phyloP scores from a whole-genome alignment of 1,284 basidiomycete species.

The Sporisorium exsertum region DNA sequence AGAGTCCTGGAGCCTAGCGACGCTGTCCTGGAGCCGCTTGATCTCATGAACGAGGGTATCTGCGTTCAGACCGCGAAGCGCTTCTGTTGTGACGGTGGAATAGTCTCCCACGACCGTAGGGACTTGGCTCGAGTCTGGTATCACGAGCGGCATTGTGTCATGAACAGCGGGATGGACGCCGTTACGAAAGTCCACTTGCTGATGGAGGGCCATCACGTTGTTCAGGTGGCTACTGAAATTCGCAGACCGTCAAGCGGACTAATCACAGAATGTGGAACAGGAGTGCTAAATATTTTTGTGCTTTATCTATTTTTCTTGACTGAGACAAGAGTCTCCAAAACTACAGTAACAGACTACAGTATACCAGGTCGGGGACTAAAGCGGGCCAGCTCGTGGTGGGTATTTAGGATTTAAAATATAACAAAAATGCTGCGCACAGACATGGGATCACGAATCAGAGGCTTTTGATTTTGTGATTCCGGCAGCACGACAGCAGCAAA shows the following conservation, averaged over 20 bases:
- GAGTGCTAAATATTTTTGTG: no score
- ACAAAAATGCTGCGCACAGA: no score
- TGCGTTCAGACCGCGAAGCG: constrained; percentile 35
- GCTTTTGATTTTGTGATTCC: neutral
- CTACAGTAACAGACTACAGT: no score
- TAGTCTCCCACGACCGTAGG: constrained; percentile 45
- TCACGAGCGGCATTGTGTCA: constrained; percentile 37
- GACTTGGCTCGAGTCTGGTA: constrained; percentile 38
- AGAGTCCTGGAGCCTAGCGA: constrained; percentile 30
- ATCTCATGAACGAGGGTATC: constrained; percentile 47
- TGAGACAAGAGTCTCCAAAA: no score
- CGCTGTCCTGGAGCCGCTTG: constrained; percentile 43
- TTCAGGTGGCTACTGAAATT: no score
- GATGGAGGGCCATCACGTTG: neutral
- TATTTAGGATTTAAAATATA: no score
- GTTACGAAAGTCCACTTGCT: neutral
- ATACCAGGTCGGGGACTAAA: no score
- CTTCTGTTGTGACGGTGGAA: constrained; percentile 34
- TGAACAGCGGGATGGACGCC: neutral
- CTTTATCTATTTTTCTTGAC: no score
- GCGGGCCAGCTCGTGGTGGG: no score
- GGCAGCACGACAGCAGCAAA: neutral
- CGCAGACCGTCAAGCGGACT: no score
- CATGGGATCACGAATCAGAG: neutral
- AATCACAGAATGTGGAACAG: no score